Evolutionary conservation across 805 yeast species (phyloP), one percentile per base, ranked within the genome.

Genomic region (Teunomyces kruisii): DNA sequence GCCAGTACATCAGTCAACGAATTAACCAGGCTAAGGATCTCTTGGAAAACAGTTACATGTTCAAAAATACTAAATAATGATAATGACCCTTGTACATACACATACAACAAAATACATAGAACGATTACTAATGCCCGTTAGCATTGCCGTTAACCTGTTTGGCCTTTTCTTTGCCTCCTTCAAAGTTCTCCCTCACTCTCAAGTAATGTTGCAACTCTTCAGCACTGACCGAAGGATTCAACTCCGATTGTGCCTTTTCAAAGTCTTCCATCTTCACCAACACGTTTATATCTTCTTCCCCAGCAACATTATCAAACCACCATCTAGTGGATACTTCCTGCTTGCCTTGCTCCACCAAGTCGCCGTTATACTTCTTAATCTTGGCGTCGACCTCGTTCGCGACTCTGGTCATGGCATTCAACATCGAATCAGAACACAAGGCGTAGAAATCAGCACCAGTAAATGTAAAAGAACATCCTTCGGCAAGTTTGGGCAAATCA

Each of bases 361-460:
- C 51, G 14, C 54, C 48, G 58, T 87, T 89, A 53, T 74, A 81
- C 22, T 54, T 49, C 29, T 69, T 67, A 28, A 91, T 76, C 58
- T 84, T 85, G 1, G 51, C 56, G 57, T 94, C 98, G 12, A 86
- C 89, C 29, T 76, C 80, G 7, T 74, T 74, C 1, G 98, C 97
- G 0, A 85, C 82, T 53, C 98, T 72, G 1, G 94, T 87, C 97
- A 94, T 92, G 1, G 98, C 97, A 64, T 89, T 89, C 54, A 92
- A 75, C 94, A 92, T 89, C 0, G 98, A 88, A 65, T 94, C 98
- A 0, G 96, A 86, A 60, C 97, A 89, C 47, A 94, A 70, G 0
- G 98, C 99, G 65, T 94, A 94, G 67, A 94, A 92, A 64, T 94
- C 99, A 3, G 99, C 99, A 52, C 99, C 99, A 0, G 99, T 92